Percentiles rank a stretch among this genome's conserved stretches.
These are phyloP conservation scores for Corylus heterophylla DNA, from an alignment of 306 rosid species.

Conservation along the genomic window DNA sequence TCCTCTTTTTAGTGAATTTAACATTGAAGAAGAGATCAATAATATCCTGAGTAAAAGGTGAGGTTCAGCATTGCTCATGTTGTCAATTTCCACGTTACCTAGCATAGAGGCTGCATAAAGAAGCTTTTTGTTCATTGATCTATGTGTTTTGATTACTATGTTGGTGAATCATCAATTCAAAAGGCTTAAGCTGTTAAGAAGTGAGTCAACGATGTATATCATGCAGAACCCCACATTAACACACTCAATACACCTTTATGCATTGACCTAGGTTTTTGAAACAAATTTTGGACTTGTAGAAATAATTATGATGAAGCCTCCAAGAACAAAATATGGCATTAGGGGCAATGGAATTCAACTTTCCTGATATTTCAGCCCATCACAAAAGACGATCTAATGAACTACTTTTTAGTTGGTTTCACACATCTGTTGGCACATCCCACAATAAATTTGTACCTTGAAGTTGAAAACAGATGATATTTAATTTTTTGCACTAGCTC, in stretches of 20 bases:
- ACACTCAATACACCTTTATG: not conserved
- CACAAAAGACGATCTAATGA: not conserved
- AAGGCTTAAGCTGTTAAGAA: not conserved
- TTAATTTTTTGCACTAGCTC: constrained; percentile 7
- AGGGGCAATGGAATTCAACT: not conserved
- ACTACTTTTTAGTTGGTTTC: not conserved
- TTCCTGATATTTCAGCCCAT: not conserved
- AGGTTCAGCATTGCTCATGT: constrained; percentile 25
- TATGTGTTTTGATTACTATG: not conserved
- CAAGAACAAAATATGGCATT: not conserved
- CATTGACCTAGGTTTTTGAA: not conserved
- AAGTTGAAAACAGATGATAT: not conserved
- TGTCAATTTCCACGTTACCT: constrained; percentile 18
- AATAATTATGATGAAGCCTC: not conserved
- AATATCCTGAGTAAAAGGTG: constrained; percentile 88
- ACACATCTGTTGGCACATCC: not conserved
- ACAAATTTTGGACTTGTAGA: not conserved
- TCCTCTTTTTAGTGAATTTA: constrained; percentile 87
- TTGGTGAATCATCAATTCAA: not conserved
- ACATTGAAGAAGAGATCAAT: constrained; percentile 89
- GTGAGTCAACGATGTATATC: not conserved
- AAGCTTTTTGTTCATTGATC: constrained; percentile 1
- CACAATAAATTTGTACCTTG: not conserved
- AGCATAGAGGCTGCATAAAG: constrained; percentile 8
- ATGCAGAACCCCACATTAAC: not conserved